Base-by-base conservation (phyloP, 768 basidiomycete species). In the Mycena sanguinolenta region DNA sequence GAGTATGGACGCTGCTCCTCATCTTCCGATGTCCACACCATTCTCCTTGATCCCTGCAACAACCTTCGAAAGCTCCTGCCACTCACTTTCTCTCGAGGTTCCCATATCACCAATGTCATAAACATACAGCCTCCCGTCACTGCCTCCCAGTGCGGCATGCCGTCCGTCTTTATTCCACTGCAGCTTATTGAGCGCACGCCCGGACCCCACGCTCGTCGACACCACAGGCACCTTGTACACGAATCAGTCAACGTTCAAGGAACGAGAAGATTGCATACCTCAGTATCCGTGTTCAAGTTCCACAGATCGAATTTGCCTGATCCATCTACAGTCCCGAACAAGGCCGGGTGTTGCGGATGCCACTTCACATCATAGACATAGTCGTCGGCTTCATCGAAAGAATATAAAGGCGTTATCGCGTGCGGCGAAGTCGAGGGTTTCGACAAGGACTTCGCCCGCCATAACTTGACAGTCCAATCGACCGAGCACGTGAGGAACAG, bases 311-410 rank as follows among this genome's bases (percentile, higher is more conserved):
- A 98, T 79, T 92, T 94, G 28, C 97, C 98, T 2, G 94, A 93
- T 3, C 98, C 98, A 78, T 99, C 96, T 2, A 95, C 98, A 5
- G 91, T 91, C 25, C 95, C 97, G 79, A 99, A 99, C 55, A 97
- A 71, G 1, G 97, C 96, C 17, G 98, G 98, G 81, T 99, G 97
- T 17, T 90, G 86, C 8, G 97, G 96, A 79, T 99, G 98, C 98
- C 98, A 99, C 79, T 93, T 95, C 54, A 95, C 97, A 82, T 98
- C 98, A 82, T 98, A 99, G 13, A 99, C 97, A 78, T 99, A 98
- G 79, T 99, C 98, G 77, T 97, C 96, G 16, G 96, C 95, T 80
- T 98, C 97, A 73, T 99, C 97, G 76, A 99, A 99, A 46, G 95
- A 96, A 78, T 97, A 93, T 27, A 99, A 74, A 3, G 97, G 95